Conservation (phyloP, 1,139 yeast species). For the Lizanozyma gosingica region DNA sequence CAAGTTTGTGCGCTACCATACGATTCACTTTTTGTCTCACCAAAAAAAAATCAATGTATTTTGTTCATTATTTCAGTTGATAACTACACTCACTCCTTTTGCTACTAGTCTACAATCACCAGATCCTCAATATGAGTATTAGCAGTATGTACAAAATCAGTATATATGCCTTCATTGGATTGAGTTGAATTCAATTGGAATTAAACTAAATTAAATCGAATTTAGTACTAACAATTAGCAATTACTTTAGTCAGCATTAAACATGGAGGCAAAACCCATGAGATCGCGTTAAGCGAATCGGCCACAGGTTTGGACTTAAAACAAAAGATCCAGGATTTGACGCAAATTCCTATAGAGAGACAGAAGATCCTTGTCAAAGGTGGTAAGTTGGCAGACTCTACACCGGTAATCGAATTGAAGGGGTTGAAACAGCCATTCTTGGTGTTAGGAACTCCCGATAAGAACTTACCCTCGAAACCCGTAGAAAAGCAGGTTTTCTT, state of each 20-base stretch:
- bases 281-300: conserved; percentile 47
- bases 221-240: no score
- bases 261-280: conserved; percentile 79
- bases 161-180: no score
- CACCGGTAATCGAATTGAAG: conserved; percentile 25
- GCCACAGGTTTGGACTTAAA: conserved; percentile 68
- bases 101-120: no score
- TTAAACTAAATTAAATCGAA: no score
- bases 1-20: no score
- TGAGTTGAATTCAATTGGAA: no score
- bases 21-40: no score
- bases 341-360: conserved; percentile 77
- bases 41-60: no score
- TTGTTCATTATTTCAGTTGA: no score
- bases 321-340: conserved; percentile 57
- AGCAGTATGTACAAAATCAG: no score
- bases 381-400: conserved; percentile 74
- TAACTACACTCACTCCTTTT: no score
- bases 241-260: conserved; percentile 45
- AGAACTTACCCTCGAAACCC: conserved; percentile 53
- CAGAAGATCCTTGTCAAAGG: conserved; percentile 88
- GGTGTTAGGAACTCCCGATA: conserved; percentile 89
- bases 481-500: conserved; percentile 47
- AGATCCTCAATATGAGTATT: no score
- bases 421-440: conserved; percentile 59